These are phyloP conservation scores for Conidiobolus incongruus DNA, from an alignment of 371 early-diverging fungal genomes.

Conservation along the genomic window DNA sequence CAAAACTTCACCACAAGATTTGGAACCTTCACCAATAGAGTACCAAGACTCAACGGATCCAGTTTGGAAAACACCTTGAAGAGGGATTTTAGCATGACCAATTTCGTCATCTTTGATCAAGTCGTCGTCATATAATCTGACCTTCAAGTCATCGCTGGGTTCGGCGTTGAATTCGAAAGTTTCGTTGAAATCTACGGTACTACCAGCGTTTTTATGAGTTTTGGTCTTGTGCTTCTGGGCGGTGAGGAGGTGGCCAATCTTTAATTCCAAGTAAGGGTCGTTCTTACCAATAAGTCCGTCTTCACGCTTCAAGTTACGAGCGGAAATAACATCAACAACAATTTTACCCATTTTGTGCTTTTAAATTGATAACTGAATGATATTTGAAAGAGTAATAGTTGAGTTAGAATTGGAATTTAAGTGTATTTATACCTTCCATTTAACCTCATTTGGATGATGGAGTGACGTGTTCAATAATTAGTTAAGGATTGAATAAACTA, in stretches of 20 bases:
- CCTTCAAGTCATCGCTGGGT: constrained; percentile 3
- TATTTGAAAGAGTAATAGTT: too few species aligned
- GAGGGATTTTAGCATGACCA: constrained; percentile 6
- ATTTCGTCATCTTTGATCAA: constrained; percentile 2
- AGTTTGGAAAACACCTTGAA: constrained; percentile 1
- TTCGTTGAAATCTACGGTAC: background rate
- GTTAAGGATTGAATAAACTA: too few species aligned
- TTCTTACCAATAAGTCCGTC: constrained; percentile 2
- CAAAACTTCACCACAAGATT: constrained; percentile 6
- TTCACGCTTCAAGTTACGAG: too few species aligned
- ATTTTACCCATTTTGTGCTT: too few species aligned
- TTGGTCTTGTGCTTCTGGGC: background rate
- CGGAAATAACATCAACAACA: too few species aligned
- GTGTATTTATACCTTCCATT: too few species aligned
- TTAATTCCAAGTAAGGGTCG: constrained; percentile 1
- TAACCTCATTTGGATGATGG: too few species aligned
- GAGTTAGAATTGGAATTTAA: too few species aligned
- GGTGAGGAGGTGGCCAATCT: constrained; percentile 1
- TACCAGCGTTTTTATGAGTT: constrained; percentile 1
- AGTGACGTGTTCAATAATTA: too few species aligned
- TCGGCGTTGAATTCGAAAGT: constrained; percentile 1
- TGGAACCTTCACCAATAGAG: constrained; percentile 7
- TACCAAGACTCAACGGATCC: constrained; percentile 4
- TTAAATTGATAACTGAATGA: too few species aligned
- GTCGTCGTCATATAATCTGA: too few species aligned